These are phyloP conservation scores for Alnus rubra DNA, from an alignment of 306 rosid genomes.

Conservation along the genomic window DNA sequence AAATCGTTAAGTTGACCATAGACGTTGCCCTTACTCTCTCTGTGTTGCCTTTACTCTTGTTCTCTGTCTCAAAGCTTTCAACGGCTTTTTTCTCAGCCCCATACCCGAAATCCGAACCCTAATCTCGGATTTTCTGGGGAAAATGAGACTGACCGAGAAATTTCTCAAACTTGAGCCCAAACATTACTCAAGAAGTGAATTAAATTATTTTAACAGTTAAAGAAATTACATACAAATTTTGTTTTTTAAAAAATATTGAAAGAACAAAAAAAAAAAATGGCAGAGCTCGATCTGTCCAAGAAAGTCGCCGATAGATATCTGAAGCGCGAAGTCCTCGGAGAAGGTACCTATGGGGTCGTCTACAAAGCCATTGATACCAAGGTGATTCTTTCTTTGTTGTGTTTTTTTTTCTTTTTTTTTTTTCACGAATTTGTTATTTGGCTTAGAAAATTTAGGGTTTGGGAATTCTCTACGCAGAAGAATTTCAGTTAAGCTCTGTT, in stretches of 20 bases:
- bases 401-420: neutral
- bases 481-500: neutral
- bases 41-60: neutral
- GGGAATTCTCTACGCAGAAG: neutral
- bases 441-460: neutral
- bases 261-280: slow-evolving; percentile 37
- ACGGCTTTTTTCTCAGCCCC: slow-evolving; percentile 24
- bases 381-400: slow-evolving; percentile 37
- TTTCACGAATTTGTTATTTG: neutral
- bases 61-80: slow-evolving; percentile 13
- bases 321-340: slow-evolving; percentile 93
- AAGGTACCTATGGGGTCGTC: slow-evolving; percentile 98
- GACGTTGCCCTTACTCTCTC: neutral
- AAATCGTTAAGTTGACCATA: neutral
- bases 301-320: slow-evolving; percentile 95
- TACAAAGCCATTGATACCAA: slow-evolving; percentile 95
- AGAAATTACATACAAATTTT: neutral
- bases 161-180: slow-evolving; percentile 18
- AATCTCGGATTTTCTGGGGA: slow-evolving; percentile 10
- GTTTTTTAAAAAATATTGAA: neutral
- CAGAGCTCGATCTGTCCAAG: slow-evolving; percentile 64
- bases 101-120: slow-evolving; percentile 40
- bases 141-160: slow-evolving; percentile 23
- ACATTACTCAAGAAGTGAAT: neutral
- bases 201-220: neutral